phyloP scores from a whole-genome alignment of 2,329 filamentous ascomycete genomes.

The Keithomyces neogunnii region DNA sequence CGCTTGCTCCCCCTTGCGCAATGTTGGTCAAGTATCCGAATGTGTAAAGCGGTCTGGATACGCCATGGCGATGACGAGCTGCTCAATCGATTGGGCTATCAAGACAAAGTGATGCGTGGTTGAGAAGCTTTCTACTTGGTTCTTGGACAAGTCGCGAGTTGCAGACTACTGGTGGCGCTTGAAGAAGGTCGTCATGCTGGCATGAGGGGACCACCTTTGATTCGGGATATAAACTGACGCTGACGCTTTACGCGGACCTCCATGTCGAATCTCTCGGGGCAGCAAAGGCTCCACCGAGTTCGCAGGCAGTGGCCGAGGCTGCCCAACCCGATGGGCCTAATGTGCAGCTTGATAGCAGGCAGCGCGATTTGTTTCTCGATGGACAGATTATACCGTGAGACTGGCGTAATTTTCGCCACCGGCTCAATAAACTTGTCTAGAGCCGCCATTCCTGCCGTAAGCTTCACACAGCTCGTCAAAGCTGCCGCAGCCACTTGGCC shows the following conservation, averaged over 20 bases:
- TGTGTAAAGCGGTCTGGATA: constrained; percentile 30
- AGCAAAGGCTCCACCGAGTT: too few species aligned
- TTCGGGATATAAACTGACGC: constrained; percentile 18
- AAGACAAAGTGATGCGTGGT: constrained; percentile 32
- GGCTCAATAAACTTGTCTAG: too few species aligned
- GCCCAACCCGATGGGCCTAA: too few species aligned
- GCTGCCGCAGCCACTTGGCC: too few species aligned
- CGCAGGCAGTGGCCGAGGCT: too few species aligned
- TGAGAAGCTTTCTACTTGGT: constrained; percentile 21
- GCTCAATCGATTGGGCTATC: constrained; percentile 26
- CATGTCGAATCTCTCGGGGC: constrained; percentile 22
- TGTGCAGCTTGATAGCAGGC: too few species aligned
- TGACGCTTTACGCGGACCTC: constrained; percentile 31
- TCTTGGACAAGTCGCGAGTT: constrained; percentile 8
- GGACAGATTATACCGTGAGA: too few species aligned
- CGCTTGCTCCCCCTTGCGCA: constrained; percentile 8
- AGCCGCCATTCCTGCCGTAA: too few species aligned
- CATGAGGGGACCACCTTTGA: not conserved
- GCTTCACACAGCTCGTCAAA: too few species aligned
- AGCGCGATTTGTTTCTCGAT: too few species aligned
- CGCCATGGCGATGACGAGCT: constrained; percentile 25
- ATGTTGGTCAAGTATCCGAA: constrained; percentile 23
- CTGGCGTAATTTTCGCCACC: too few species aligned
- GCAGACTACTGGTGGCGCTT: constrained; percentile 17
- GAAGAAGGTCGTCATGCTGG: constrained; percentile 23